Percentiles rank a stretch among this genome's conserved stretches.
Conservation (phyloP, 768 basidiomycete species). For the Lactarius akahatsu region DNA sequence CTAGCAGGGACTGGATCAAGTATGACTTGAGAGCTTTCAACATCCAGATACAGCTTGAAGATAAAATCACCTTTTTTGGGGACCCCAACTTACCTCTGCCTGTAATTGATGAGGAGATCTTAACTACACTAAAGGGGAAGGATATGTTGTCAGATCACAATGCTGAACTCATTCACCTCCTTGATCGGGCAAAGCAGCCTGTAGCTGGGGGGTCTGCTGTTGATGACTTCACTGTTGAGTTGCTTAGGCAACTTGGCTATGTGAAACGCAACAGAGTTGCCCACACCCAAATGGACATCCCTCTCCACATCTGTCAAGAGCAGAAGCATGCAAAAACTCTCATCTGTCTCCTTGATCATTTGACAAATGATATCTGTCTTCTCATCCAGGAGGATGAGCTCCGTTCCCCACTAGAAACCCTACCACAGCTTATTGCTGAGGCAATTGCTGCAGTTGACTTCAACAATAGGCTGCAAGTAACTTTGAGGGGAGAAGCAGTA, state of each 20-base stretch:
- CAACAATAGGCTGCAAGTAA: not conserved
- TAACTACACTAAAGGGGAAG: not conserved
- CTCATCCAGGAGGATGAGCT: constrained; percentile 15
- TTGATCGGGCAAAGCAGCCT: not conserved
- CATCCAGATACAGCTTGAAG: not conserved
- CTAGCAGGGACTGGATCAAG: constrained; percentile 6
- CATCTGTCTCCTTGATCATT: constrained; percentile 12
- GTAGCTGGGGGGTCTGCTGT: not conserved
- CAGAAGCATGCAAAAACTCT: not conserved
- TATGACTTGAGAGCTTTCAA: constrained; percentile 3
- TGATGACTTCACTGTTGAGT: constrained; percentile 11
- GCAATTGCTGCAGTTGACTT: not conserved
- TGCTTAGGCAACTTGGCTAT: constrained; percentile 12
- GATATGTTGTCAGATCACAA: not conserved
- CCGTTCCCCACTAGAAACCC: not conserved
- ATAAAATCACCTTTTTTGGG: not conserved
- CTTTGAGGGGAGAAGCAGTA: not conserved
- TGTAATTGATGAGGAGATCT: not conserved
- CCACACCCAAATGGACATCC: not conserved
- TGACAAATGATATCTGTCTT: constrained; percentile 17
- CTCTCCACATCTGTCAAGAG: not conserved
- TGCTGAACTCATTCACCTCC: not conserved
- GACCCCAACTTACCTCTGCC: not conserved
- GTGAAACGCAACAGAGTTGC: not conserved
- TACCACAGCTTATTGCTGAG: not conserved